These are phyloP conservation scores for Pseudogymnoascus sp. DNA, from an alignment of 2,329 filamentous ascomycete genomes.

Conservation along the genomic window DNA sequence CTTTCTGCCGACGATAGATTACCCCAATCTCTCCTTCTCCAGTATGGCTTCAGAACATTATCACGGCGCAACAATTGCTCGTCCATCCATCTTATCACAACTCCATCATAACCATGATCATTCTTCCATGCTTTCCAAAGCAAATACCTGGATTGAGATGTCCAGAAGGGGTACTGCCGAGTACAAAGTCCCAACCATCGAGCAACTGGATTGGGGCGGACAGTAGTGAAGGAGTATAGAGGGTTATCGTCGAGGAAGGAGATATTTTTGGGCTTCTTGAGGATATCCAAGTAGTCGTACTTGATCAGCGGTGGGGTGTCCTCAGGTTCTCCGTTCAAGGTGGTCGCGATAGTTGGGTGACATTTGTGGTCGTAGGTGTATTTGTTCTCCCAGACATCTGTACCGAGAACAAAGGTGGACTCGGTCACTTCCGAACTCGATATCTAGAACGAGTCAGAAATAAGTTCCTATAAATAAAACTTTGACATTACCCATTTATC, in stretches of 20 bases:
- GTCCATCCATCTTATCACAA: constrained; percentile 37
- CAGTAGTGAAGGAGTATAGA: constrained; percentile 37
- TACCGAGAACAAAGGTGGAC: constrained; percentile 44
- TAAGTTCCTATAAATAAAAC: too few species aligned
- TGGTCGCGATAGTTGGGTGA: constrained; percentile 38
- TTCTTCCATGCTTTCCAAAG: constrained; percentile 40
- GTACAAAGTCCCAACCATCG: constrained; percentile 31
- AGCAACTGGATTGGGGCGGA: constrained; percentile 20
- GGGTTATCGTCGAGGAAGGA: constrained; percentile 41
- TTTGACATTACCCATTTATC: constrained; percentile 34
- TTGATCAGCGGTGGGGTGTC: constrained; percentile 47
- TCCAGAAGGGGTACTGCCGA: constrained; percentile 32
- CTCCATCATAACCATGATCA: constrained; percentile 33
- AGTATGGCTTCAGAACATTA: constrained; percentile 32
- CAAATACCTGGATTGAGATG: constrained; percentile 34
- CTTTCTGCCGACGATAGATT: constrained; percentile 33
- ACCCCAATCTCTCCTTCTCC: constrained; percentile 32
- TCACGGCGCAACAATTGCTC: constrained; percentile 37
- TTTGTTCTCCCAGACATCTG: constrained; percentile 44
- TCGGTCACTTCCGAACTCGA: constrained; percentile 46
- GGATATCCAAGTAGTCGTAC: constrained; percentile 35
- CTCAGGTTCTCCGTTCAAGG: constrained; percentile 40
- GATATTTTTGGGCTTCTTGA: constrained; percentile 34
- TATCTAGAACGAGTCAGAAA: constrained; percentile 25
- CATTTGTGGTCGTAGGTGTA: constrained; percentile 41